phyloP scores from a whole-genome alignment of 2,329 filamentous ascomycete genomes.

The Penicillium verrucosum region DNA sequence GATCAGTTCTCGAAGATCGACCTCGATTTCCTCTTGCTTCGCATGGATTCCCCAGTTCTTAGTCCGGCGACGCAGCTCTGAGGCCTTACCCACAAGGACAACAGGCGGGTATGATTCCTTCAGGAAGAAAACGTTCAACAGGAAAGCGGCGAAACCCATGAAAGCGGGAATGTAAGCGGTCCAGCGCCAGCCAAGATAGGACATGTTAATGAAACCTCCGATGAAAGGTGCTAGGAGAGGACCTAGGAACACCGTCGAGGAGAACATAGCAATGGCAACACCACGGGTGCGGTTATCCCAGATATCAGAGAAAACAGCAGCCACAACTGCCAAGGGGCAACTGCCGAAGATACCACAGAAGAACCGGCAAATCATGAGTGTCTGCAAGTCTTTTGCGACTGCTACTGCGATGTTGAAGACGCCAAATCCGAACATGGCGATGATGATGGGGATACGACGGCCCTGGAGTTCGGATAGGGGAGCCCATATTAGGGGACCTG shows the following conservation, averaged over 20 bases:
- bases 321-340: conserved; percentile 44
- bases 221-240: conserved; percentile 54
- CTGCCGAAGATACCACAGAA: conserved; percentile 46
- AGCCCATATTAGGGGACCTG: conserved; percentile 59
- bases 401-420: conserved; percentile 47
- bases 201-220: conserved; percentile 51
- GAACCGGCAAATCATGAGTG: conserved; percentile 41
- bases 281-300: conserved; percentile 43
- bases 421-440: conserved; percentile 41
- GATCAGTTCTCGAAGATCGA: conserved; percentile 50
- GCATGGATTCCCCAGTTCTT: conserved; percentile 59
- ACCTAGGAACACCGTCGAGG: conserved; percentile 52
- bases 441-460: conserved; percentile 51
- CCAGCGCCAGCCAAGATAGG: conserved; percentile 54
- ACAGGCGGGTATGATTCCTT: conserved; percentile 59
- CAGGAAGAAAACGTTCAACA: conserved; percentile 52
- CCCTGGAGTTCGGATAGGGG: conserved; percentile 60
- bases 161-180: conserved; percentile 54
- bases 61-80: conserved; percentile 51
- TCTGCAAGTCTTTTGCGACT: conserved; percentile 36
- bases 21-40: conserved; percentile 52
- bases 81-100: conserved; percentile 52
- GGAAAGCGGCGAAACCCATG: conserved; percentile 54
- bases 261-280: conserved; percentile 47
- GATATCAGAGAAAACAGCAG: conserved; percentile 47